phyloP scores from a whole-genome alignment of 2,329 filamentous ascomycete genomes.

The Tolypocladium cylindrosporum region DNA sequence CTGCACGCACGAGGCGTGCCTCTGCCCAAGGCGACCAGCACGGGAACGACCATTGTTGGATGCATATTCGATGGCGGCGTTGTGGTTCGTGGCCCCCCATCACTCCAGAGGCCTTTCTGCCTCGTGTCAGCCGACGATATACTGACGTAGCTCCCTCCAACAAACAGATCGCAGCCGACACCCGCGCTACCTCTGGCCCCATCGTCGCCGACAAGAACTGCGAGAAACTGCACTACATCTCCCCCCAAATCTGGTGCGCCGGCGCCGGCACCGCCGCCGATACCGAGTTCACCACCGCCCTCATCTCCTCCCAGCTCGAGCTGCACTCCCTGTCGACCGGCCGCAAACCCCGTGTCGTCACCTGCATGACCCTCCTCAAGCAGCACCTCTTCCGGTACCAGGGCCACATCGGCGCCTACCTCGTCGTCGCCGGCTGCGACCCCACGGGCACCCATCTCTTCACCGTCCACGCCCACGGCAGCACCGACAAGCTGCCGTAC shows the following conservation, averaged over 20 bases:
- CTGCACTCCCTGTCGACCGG: slow-evolving; percentile 93
- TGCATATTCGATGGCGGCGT: slow-evolving; percentile 95
- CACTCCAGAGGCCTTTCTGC: background rate
- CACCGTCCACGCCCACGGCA: slow-evolving; percentile 97
- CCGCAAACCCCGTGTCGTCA: slow-evolving; percentile 93
- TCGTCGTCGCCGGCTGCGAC: slow-evolving; percentile 93
- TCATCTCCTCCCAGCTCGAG: slow-evolving; percentile 98
- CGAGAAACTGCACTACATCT: slow-evolving; percentile 98
- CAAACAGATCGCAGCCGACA: slow-evolving; percentile 85
- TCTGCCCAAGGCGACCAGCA: slow-evolving; percentile 94
- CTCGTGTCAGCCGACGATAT: background rate
- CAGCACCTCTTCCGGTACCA: slow-evolving; percentile 99
- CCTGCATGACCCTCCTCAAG: slow-evolving; percentile 99
- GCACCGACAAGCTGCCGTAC: slow-evolving; percentile 96
- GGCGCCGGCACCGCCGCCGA: slow-evolving; percentile 96
- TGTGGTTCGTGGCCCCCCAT: slow-evolving; percentile 54
- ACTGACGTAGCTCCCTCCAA: background rate
- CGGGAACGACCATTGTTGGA: slow-evolving; percentile 96
- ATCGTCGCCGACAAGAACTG: slow-evolving; percentile 99
- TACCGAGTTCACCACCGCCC: slow-evolving; percentile 96
- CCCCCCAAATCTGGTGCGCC: slow-evolving; percentile 98
- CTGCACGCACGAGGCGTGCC: slow-evolving; percentile 90
- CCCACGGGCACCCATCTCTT: slow-evolving; percentile 92
- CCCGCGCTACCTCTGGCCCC: slow-evolving; percentile 88
- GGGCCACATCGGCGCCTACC: slow-evolving; percentile 93